Conservation (phyloP, 208 protist species). For the Leishmania aethiopica region DNA sequence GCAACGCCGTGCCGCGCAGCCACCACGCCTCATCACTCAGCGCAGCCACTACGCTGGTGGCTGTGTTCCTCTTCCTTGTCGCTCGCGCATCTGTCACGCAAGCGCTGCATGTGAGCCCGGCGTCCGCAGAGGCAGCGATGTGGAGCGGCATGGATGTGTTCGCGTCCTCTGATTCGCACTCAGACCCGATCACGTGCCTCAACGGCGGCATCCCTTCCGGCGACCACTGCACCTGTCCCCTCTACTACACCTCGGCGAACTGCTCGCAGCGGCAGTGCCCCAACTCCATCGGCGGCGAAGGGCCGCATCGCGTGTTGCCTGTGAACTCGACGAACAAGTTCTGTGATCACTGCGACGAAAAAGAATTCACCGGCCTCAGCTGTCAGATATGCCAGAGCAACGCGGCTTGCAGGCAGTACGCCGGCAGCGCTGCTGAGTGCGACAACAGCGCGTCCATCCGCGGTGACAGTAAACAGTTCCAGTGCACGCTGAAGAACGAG, state of each 20-base stretch:
- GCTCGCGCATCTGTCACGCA: background rate
- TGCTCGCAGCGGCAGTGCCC: constrained; percentile 68
- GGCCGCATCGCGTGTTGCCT: constrained; percentile 38
- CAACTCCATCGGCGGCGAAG: constrained; percentile 51
- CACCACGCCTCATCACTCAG: background rate
- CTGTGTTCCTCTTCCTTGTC: background rate
- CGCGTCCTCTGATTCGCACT: background rate
- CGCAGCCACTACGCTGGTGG: background rate
- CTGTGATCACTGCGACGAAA: constrained; percentile 49
- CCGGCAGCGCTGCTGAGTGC: constrained; percentile 40
- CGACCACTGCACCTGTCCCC: constrained; percentile 55
- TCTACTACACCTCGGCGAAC: constrained; percentile 57
- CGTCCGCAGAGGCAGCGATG: background rate
- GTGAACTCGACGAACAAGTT: constrained; percentile 40
- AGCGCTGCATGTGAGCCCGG: background rate
- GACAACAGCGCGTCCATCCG: constrained; percentile 43
- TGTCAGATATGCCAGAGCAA: constrained; percentile 75
- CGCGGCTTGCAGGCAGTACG: constrained; percentile 44
- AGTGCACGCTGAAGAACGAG: constrained; percentile 59
- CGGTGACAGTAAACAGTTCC: constrained; percentile 79
- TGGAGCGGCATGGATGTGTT: background rate
- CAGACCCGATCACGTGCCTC: constrained; percentile 33
- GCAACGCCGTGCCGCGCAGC: background rate
- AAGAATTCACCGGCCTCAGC: constrained; percentile 55
- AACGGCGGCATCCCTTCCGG: constrained; percentile 49